Conservation (phyloP, 257 asterid species). For the Anisodus tanguticus region DNA sequence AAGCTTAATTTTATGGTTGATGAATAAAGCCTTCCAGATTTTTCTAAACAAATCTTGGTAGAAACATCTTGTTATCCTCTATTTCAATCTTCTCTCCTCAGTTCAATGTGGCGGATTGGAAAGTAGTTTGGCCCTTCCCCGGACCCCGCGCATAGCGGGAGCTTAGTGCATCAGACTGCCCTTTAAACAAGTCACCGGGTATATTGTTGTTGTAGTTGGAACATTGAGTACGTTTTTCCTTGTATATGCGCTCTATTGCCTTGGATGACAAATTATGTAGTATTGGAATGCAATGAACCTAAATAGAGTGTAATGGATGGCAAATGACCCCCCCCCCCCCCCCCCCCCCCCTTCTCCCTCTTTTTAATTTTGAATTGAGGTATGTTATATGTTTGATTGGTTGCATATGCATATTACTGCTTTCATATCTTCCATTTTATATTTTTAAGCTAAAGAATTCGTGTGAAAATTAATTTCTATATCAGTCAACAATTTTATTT, state of each 20-base stretch:
- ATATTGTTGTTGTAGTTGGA: background rate
- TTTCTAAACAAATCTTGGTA: slow-evolving; percentile 1
- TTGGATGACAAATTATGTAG: background rate
- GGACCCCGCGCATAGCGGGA: no score
- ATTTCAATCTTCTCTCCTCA: background rate
- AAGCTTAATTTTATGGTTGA: background rate
- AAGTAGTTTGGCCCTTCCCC: background rate
- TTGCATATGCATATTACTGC: background rate
- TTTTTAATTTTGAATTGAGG: slow-evolving; percentile 5
- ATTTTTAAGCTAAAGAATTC: background rate
- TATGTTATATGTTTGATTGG: background rate
- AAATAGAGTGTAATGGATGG: background rate
- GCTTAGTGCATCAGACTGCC: no score
- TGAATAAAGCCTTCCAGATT: background rate
- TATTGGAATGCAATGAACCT: background rate
- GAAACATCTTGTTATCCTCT: background rate
- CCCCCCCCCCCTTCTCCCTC: background rate
- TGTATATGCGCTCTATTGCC: background rate
- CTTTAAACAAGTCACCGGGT: no score
- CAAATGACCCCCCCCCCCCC: background rate
- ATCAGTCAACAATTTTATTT: background rate
- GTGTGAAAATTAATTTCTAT: background rate
- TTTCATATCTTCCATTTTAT: background rate
- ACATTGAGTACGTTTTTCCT: background rate
- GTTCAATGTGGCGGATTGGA: background rate